Evolutionary conservation across 2,329 filamentous ascomycete species (phyloP).

Genomic region (Ophiostoma montium): DNA sequence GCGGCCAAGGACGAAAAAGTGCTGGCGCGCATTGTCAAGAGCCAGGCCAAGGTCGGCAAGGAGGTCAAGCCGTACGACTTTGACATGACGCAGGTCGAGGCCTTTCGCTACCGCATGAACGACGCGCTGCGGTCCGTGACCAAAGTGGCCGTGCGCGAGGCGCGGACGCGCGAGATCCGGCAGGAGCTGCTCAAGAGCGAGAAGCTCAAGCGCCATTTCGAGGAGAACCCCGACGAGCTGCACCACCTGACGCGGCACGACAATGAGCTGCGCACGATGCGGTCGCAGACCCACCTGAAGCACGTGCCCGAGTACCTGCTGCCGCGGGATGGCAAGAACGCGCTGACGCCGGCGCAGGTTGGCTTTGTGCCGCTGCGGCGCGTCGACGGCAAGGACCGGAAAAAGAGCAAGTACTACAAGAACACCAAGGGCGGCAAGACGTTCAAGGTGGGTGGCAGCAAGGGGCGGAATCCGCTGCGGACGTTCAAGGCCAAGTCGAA

Average conservation of each 20-base stretch:
- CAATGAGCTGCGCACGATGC: constrained; percentile 67
- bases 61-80: constrained; percentile 84
- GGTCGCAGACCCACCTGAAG: constrained; percentile 78
- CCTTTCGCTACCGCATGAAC: constrained; percentile 88
- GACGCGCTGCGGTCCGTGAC: constrained; percentile 87
- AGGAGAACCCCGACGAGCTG: constrained; percentile 87
- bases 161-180: constrained; percentile 71
- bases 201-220: constrained; percentile 88
- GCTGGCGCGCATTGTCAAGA: constrained; percentile 62
- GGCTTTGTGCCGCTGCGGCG: constrained; percentile 62
- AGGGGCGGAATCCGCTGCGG: constrained; percentile 11
- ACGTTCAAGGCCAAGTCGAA: constrained; percentile 12
- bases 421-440: constrained; percentile 31
- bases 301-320: constrained; percentile 91
- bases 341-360: constrained; percentile 48
- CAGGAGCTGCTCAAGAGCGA: constrained; percentile 87
- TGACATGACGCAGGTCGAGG: constrained; percentile 85
- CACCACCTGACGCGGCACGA: constrained; percentile 72
- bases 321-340: constrained; percentile 60
- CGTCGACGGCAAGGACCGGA: constrained; percentile 34
- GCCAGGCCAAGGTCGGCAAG: constrained; percentile 68
- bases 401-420: constrained; percentile 33
- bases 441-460: constrained; percentile 4
- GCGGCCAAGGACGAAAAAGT: constrained; percentile 76
- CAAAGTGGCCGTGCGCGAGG: constrained; percentile 76